Percentiles rank a stretch among this genome's conserved stretches.
Conservation (phyloP, 768 basidiomycete genomes). For the Kondoa subrosea region DNA sequence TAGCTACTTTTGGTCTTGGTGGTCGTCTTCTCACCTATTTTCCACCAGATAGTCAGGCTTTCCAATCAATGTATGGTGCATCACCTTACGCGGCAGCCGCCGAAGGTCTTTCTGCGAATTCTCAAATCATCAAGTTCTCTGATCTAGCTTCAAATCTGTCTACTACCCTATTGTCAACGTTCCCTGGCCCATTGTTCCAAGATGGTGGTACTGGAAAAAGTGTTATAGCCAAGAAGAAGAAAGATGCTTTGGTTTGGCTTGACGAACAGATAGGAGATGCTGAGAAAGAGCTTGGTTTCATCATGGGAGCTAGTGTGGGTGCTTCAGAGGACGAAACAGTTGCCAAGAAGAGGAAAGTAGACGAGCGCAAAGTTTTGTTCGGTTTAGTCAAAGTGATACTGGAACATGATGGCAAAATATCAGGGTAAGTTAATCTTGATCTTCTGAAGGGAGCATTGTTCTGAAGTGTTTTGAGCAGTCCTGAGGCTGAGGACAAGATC, state of each 20-base stretch:
- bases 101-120: conserved; percentile 36
- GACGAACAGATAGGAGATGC: conserved; percentile 59
- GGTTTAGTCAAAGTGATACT: conserved; percentile 62
- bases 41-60: conserved; percentile 29
- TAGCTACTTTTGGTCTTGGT: conserved; percentile 85
- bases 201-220: conserved; percentile 7
- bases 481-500: conserved; percentile 55
- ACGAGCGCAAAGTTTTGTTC: conserved; percentile 59
- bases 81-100: conserved; percentile 56
- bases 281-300: conserved; percentile 40
- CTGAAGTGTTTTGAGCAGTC: conserved; percentile 31
- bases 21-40: conserved; percentile 79
- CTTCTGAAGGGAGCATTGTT: background rate
- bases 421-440: conserved; percentile 49
- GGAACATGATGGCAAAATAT: conserved; percentile 71
- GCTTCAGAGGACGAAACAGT: conserved; percentile 29
- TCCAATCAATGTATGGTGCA: conserved; percentile 38
- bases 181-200: conserved; percentile 67
- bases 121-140: conserved; percentile 52
- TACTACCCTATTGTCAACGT: conserved; percentile 44
- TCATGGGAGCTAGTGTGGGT: conserved; percentile 29
- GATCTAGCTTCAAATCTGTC: conserved; percentile 50
- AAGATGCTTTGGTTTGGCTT: conserved; percentile 70
- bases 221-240: conserved; percentile 52
- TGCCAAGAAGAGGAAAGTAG: conserved; percentile 44